Conservation (phyloP, 2,329 filamentous ascomycete genomes). For the Cercospora sojina region DNA sequence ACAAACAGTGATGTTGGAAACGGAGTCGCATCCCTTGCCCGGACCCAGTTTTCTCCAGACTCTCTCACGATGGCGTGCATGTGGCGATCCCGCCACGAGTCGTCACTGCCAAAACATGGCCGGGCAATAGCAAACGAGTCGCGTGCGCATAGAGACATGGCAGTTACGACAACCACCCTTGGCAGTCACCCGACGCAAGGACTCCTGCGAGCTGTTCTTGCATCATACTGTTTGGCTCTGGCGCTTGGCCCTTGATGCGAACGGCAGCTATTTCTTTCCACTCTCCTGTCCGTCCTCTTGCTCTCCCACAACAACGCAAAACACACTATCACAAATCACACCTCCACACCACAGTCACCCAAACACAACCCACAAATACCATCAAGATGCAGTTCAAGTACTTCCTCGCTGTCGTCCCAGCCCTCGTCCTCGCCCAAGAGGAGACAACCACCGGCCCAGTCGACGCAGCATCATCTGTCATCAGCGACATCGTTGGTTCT, state of each 20-base stretch:
- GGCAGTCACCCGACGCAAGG: neutral
- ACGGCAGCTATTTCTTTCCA: neutral
- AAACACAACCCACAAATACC: neutral
- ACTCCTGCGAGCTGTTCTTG: neutral
- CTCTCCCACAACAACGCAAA: neutral
- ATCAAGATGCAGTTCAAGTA: conserved; percentile 13
- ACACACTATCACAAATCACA: neutral
- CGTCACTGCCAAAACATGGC: neutral
- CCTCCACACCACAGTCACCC: neutral
- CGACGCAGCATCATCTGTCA: neutral
- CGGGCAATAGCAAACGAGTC: neutral
- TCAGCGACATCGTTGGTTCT: neutral
- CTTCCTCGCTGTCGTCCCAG: conserved; percentile 1
- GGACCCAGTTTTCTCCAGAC: neutral
- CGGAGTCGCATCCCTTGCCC: neutral
- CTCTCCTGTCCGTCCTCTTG: neutral
- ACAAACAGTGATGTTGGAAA: neutral
- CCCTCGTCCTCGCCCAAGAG: neutral
- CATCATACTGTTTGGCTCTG: neutral
- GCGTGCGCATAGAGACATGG: neutral
- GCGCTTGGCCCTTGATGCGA: neutral
- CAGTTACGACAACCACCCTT: conserved; percentile 2
- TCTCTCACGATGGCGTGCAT: conserved; percentile 1
- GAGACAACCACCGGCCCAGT: neutral
- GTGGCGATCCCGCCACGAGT: neutral